Percentiles rank a stretch among this genome's conserved stretches.
These are phyloP conservation scores for Neocallimastix lanati DNA, from an alignment of 192 early-diverging fungal species.

Conservation along the genomic window DNA sequence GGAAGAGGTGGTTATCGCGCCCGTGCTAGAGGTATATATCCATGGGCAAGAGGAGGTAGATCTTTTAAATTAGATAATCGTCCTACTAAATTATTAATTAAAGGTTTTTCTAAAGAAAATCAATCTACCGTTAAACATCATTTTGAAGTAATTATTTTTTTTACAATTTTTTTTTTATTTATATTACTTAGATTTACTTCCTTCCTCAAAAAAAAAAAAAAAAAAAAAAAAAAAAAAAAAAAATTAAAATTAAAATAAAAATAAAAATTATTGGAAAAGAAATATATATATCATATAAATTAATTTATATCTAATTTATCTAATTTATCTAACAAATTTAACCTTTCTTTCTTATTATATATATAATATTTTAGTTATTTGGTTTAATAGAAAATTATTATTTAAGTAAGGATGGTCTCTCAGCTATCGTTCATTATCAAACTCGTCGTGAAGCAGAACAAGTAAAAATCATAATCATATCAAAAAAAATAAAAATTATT, in stretches of 20 bases:
- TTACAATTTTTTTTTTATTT: too few species aligned
- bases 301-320: too few species aligned
- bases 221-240: too few species aligned
- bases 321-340: too few species aligned
- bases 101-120: slow-evolving; percentile 22
- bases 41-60: slow-evolving; percentile 11
- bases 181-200: too few species aligned
- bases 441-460: slow-evolving; percentile 34
- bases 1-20: neutral
- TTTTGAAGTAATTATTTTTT: slow-evolving; percentile 32
- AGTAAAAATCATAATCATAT: slow-evolving; percentile 5
- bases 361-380: slow-evolving; percentile 3
- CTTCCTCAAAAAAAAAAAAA: too few species aligned
- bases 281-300: too few species aligned
- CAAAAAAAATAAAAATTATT: too few species aligned
- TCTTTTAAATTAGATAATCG: slow-evolving; percentile 51
- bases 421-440: slow-evolving; percentile 29
- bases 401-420: slow-evolving; percentile 14
- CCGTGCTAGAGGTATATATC: neutral
- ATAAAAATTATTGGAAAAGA: too few species aligned
- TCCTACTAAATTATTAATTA: slow-evolving; percentile 42
- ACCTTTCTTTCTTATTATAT: too few species aligned
- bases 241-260: too few species aligned
- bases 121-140: slow-evolving; percentile 28
- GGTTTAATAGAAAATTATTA: slow-evolving; percentile 24